phyloP scores from a whole-genome alignment of 73 alveolate species.

The Paramecium octaurelia region DNA sequence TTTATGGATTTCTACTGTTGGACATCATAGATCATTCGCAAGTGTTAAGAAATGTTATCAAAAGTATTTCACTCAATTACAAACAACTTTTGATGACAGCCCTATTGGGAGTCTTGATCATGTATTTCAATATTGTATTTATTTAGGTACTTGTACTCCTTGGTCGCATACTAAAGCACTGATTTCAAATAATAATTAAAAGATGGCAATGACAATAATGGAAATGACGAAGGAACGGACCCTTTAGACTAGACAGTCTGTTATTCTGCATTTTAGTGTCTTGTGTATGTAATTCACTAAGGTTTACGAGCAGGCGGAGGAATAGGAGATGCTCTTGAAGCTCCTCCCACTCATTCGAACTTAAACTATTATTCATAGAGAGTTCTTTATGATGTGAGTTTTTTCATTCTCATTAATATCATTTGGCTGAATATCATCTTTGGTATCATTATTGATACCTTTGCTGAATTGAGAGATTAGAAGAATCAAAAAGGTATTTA shows the following conservation, averaged over 20 bases:
- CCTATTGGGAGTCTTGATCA: slow-evolving; percentile 53
- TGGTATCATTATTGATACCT: slow-evolving; percentile 90
- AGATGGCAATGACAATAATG: background rate
- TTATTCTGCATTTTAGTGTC: slow-evolving; percentile 29
- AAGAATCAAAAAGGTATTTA: slow-evolving; percentile 61
- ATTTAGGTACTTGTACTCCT: background rate
- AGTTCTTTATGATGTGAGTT: slow-evolving; percentile 77
- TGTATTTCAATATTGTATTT: background rate
- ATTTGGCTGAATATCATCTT: slow-evolving; percentile 78
- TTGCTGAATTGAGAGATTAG: slow-evolving; percentile 84
- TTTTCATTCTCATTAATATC: slow-evolving; percentile 79
- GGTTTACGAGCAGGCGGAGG: slow-evolving; percentile 98
- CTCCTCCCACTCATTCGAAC: slow-evolving; percentile 47
- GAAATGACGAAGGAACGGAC: background rate
- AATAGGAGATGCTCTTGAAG: slow-evolving; percentile 86
- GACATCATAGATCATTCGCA: slow-evolving; percentile 58
- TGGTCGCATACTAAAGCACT: slow-evolving; percentile 41
- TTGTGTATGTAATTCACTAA: slow-evolving; percentile 49
- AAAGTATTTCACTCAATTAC: slow-evolving; percentile 45
- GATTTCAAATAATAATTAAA: slow-evolving; percentile 42
- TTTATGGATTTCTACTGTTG: slow-evolving; percentile 48
- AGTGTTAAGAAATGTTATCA: slow-evolving; percentile 61
- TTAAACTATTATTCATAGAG: slow-evolving; percentile 51
- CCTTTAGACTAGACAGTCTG: background rate
- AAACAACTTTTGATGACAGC: slow-evolving; percentile 56